A percentile compares a stretch with the other conserved stretches of the same genome.
Conservation (phyloP, 768 basidiomycete species). For the Boletus subcaerulescens region DNA sequence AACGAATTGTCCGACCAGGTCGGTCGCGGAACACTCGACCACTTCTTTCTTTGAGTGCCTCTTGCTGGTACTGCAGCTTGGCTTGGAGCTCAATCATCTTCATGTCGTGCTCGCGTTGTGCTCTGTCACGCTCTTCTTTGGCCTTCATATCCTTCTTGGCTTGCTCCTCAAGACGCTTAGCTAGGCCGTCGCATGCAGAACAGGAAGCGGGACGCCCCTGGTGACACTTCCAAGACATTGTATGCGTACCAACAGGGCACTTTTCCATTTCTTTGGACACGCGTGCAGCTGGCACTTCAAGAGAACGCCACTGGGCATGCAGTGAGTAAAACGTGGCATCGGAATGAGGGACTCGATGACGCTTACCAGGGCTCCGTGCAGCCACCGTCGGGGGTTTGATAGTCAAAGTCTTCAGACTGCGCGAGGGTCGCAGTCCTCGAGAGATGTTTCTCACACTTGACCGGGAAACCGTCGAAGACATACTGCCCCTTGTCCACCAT, state of each 20-base stretch:
- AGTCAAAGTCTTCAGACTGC: slow-evolving; percentile 48
- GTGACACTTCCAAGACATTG: slow-evolving; percentile 44
- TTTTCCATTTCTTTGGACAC: slow-evolving; percentile 54
- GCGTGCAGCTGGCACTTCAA: slow-evolving; percentile 34
- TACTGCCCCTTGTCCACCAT: slow-evolving; percentile 41
- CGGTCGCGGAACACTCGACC: slow-evolving; percentile 66
- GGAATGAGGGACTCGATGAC: neutral
- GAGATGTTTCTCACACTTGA: slow-evolving; percentile 55
- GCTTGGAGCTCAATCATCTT: slow-evolving; percentile 44
- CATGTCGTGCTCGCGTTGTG: slow-evolving; percentile 40
- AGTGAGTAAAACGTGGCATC: neutral
- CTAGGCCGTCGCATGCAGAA: slow-evolving; percentile 43
- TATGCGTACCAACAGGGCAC: slow-evolving; percentile 46
- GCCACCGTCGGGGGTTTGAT: slow-evolving; percentile 59
- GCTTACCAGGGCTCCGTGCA: slow-evolving; percentile 58
- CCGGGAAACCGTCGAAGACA: slow-evolving; percentile 60
- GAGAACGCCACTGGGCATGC: slow-evolving; percentile 6
- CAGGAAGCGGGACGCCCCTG: slow-evolving; percentile 40
- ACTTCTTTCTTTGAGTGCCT: slow-evolving; percentile 45
- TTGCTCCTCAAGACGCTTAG: slow-evolving; percentile 40
- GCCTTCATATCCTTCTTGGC: slow-evolving; percentile 38
- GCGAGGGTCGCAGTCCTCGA: slow-evolving; percentile 36
- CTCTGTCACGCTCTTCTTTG: slow-evolving; percentile 45
- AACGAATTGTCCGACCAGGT: slow-evolving; percentile 67
- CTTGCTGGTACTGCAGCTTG: slow-evolving; percentile 33